Percentiles rank a stretch among this genome's conserved stretches.
Evolutionary conservation across 148 eudicot genomes (phyloP).

Genomic region (Chenopodium berlandieri): DNA sequence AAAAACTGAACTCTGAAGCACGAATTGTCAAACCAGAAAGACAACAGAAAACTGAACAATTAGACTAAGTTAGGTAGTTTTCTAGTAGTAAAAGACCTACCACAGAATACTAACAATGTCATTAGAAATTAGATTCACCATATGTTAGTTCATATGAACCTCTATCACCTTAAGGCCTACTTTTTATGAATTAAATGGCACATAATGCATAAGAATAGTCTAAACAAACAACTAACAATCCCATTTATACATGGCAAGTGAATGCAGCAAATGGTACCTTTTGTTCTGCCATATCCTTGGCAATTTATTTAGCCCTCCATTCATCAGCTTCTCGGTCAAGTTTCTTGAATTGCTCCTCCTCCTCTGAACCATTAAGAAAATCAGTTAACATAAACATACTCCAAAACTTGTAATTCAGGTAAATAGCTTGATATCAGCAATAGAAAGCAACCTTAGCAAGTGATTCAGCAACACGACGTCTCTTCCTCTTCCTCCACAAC

Average conservation of each 20-base stretch:
- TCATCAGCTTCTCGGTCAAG: conserved; percentile 38
- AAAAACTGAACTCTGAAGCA: too few species aligned
- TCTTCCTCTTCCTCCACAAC: conserved; percentile 79
- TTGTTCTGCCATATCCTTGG: too few species aligned
- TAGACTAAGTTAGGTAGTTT: neutral
- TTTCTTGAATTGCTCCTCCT: conserved; percentile 60
- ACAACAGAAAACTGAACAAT: neutral
- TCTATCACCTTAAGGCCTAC: too few species aligned
- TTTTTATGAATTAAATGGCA: too few species aligned
- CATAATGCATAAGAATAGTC: too few species aligned
- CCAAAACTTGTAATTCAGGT: neutral
- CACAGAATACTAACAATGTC: neutral
- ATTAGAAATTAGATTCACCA: neutral
- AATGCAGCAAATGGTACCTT: too few species aligned
- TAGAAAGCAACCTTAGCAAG: conserved; percentile 52
- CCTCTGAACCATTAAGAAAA: conserved; percentile 36
- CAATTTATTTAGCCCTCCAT: too few species aligned
- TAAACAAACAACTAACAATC: too few species aligned
- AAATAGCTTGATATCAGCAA: neutral
- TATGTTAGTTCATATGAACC: neutral
- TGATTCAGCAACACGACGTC: conserved; percentile 64
- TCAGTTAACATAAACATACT: neutral
- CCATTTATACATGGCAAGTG: too few species aligned
- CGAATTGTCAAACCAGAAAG: neutral
- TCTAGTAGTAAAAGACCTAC: neutral